phyloP scores from a whole-genome alignment of 768 basidiomycete species.

The Psilocybe subaeruginosa region DNA sequence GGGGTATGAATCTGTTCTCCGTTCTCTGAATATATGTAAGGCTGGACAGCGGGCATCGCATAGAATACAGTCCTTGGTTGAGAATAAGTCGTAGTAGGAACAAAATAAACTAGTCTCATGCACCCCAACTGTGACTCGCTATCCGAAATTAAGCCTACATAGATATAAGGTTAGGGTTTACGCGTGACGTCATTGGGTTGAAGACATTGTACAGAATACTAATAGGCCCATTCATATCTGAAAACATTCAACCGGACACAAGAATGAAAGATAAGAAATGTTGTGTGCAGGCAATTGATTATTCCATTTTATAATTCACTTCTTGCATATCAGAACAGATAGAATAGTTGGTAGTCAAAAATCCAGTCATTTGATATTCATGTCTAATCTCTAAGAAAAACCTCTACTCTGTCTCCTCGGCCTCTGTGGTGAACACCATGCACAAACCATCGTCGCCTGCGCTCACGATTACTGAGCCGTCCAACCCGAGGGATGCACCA shows the following conservation, averaged over 20 bases:
- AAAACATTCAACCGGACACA: no score
- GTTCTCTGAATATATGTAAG: conserved; percentile 30
- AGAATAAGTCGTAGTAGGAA: not conserved
- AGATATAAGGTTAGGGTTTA: not conserved
- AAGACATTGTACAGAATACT: no score
- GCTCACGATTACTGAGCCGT: conserved; percentile 78
- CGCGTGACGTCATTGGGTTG: no score
- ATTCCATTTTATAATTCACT: no score
- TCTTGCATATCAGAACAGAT: no score
- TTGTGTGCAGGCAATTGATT: no score
- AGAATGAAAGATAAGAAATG: no score
- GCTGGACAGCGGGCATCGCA: conserved; percentile 29
- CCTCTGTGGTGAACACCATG: conserved; percentile 78
- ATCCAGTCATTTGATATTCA: not conserved
- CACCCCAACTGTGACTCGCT: no score
- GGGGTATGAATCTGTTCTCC: conserved; percentile 35
- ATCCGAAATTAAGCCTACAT: not conserved
- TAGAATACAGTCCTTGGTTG: not conserved
- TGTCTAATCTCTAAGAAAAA: not conserved
- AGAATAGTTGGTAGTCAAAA: not conserved
- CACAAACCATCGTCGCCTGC: conserved; percentile 91
- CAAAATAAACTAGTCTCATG: no score
- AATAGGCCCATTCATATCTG: no score
- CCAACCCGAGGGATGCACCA: conserved; percentile 68
- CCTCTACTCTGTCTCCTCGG: conserved; percentile 33